Evolutionary conservation across 2,329 filamentous ascomycete species (phyloP), one percentile per base, ranked within the genome.

Genomic region (Daldinia sp.): DNA sequence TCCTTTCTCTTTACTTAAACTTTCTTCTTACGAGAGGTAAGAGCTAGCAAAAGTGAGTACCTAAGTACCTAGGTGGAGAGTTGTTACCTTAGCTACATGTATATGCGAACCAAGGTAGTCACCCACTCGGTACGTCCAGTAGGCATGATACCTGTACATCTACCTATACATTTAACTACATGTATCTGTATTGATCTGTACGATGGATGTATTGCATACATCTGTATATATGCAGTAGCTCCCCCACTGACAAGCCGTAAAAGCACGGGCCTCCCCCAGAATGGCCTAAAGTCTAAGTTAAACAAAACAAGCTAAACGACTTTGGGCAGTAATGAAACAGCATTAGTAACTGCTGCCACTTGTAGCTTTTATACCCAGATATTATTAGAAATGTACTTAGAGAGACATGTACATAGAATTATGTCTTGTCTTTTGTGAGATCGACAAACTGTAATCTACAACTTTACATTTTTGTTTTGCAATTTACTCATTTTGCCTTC

Each of bases 181-280:
- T 33, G 6, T 33, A 33, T 33, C 30, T 9, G 30, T 33, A 33
- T 33, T 6, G 30, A 33, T 33, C 30, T 33, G 30, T 33, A 9
- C 5, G 30, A 33, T 5, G 30, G 28, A 30, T 5, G 30, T 33
- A 33, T 33, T 44, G 6, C 7, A 10, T 46, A 46, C 18, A 46
- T 46, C 42, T 46, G 6, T 23, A 46, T 26, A 26, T 48, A 26
- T 48, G 23, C 20, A 28, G 4, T 4, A 20, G 18, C 46, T 30
- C 46, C 26, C 46, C 46, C 9, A 33, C 30, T 10, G 6, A 50
- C 46, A 50, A 30, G 23, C n/a, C 2, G 13, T 35, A 7, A 30
- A 50, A 30, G 46, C 46, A 33, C 46, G 46, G 46, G 15, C 46
- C 26, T 50, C 23, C 46, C 46, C 46, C 46, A 50, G 46, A 50